Evolutionary conservation across 1,284 basidiomycete genomes (phyloP).

Genomic region (Trichosporon sp.): DNA sequence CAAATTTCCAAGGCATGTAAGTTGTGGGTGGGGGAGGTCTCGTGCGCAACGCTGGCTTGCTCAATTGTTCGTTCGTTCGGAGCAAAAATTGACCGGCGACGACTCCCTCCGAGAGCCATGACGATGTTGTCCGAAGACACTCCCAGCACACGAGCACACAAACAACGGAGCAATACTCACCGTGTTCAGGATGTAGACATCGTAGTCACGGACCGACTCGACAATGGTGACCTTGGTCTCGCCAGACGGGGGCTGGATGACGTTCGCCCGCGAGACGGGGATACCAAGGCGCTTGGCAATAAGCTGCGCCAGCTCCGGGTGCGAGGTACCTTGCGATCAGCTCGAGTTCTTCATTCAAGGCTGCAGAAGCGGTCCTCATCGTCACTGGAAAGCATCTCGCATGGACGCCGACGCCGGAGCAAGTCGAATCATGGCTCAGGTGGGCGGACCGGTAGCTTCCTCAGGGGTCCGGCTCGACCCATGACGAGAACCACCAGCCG

Average conservation of each 20-base stretch:
- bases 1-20: no score
- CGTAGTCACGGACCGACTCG: constrained; percentile 95
- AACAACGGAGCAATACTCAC: constrained; percentile 31
- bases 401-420: background rate
- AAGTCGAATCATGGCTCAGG: background rate
- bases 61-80: no score
- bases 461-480: background rate
- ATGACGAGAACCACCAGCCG: no score
- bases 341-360: background rate
- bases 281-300: constrained; percentile 86
- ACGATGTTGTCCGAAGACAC: no score
- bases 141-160: no score
- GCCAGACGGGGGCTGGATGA: constrained; percentile 82
- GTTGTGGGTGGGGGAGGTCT: background rate
- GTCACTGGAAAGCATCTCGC: background rate
- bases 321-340: constrained; percentile 66
- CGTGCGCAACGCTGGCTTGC: background rate
- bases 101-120: background rate
- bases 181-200: constrained; percentile 99
- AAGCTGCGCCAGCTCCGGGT: constrained; percentile 89
- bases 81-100: background rate
- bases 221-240: constrained; percentile 87
- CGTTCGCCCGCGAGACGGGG: constrained; percentile 73
- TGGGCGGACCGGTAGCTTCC: background rate
- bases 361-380: background rate